These are phyloP conservation scores for Suillus subaureus DNA, from an alignment of 768 basidiomycete genomes.

Conservation along the genomic window DNA sequence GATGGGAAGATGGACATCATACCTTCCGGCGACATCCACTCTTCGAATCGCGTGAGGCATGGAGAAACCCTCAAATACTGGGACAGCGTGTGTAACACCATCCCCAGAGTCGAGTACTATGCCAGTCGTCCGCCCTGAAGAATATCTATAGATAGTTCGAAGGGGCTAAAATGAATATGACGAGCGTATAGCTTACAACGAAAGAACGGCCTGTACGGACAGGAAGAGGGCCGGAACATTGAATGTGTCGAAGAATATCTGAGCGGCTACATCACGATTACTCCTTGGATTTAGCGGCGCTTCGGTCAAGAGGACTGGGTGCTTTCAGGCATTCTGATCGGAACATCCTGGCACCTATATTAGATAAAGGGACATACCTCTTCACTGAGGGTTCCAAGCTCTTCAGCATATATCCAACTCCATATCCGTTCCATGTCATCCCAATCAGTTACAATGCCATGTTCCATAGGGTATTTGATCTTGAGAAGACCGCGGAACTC, in stretches of 20 bases:
- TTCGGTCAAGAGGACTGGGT: slow-evolving; percentile 96
- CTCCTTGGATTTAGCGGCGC: slow-evolving; percentile 95
- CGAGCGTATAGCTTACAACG: slow-evolving; percentile 64
- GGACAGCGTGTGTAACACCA: slow-evolving; percentile 98
- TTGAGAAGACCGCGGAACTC: slow-evolving; percentile 94
- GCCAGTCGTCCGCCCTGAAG: slow-evolving; percentile 97
- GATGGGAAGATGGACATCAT: slow-evolving; percentile 22
- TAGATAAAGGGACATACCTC: slow-evolving; percentile 59
- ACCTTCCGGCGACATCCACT: slow-evolving; percentile 96
- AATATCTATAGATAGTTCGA: slow-evolving; percentile 65
- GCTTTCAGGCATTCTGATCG: slow-evolving; percentile 50
- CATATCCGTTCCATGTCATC: slow-evolving; percentile 99
- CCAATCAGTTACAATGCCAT: slow-evolving; percentile 99
- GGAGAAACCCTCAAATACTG: slow-evolving; percentile 98
- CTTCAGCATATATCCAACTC: slow-evolving; percentile 97
- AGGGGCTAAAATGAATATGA: slow-evolving; percentile 13
- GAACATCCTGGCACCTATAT: not conserved
- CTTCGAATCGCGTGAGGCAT: slow-evolving; percentile 98
- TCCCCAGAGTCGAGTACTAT: slow-evolving; percentile 99
- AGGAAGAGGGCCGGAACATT: slow-evolving; percentile 98
- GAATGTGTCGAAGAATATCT: slow-evolving; percentile 99
- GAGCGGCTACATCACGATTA: slow-evolving; percentile 95
- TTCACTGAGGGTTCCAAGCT: slow-evolving; percentile 92
- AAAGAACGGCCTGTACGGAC: slow-evolving; percentile 95
- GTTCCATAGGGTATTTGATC: slow-evolving; percentile 99